Percentiles rank a stretch among this genome's conserved stretches.
phyloP scores from a whole-genome alignment of 495 filamentous ascomycete species.

The Peziza echinospora region DNA sequence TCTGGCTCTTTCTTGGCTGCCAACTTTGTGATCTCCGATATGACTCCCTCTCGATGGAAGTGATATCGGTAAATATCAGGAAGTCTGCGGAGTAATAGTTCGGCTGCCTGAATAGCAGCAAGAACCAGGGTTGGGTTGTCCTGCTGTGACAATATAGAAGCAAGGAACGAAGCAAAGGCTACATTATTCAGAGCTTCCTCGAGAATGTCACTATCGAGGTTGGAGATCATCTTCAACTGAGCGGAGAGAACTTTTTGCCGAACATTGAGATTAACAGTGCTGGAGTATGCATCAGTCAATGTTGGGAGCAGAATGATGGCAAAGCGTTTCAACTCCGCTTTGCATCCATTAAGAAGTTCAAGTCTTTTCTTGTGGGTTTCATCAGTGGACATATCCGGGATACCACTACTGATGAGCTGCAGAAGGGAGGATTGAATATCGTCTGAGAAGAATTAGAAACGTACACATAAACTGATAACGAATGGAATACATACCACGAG shows the following conservation, averaged over 20 bases:
- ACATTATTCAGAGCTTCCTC: conserved; percentile 74
- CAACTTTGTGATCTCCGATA: conserved; percentile 70
- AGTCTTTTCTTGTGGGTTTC: conserved; percentile 49
- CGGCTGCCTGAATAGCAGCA: conserved; percentile 66
- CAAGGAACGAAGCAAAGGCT: conserved; percentile 91
- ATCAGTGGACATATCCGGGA: background rate
- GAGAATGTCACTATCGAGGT: conserved; percentile 61
- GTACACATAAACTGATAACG: background rate
- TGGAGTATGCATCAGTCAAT: conserved; percentile 89
- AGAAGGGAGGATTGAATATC: background rate
- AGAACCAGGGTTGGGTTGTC: conserved; percentile 78
- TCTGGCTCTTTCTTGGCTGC: conserved; percentile 23
- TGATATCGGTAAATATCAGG: conserved; percentile 82
- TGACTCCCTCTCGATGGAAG: conserved; percentile 93
- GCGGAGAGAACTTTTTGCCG: conserved; percentile 92
- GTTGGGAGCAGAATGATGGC: conserved; percentile 90
- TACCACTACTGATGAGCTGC: background rate
- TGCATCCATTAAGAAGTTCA: conserved; percentile 56
- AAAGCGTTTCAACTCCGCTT: conserved; percentile 70
- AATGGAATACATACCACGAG: conserved; percentile 16
- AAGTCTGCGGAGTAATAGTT: conserved; percentile 63
- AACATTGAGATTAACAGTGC: conserved; percentile 91
- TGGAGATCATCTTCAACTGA: conserved; percentile 97
- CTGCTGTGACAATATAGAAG: conserved; percentile 86
- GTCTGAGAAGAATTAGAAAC: background rate